A percentile compares a stretch with the other conserved stretches of the same genome.
Evolutionary conservation across 2,329 filamentous ascomycete species (phyloP).

Genomic region (Epichloe coenophiala): DNA sequence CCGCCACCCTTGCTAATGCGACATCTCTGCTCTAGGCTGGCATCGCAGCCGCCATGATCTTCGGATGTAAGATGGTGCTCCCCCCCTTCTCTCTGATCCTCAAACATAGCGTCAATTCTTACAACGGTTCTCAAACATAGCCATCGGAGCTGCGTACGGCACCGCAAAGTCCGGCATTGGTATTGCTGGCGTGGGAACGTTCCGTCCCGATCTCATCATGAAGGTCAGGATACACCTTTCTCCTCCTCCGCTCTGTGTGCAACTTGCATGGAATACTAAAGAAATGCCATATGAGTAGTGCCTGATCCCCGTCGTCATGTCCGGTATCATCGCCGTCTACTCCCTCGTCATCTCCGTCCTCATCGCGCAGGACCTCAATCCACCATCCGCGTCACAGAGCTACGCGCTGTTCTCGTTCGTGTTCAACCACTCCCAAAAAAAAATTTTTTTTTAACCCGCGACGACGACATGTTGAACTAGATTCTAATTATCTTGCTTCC

Average conservation of each 20-base stretch:
- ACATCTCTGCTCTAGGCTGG: constrained; percentile 40
- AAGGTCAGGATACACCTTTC: constrained; percentile 41
- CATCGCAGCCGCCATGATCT: constrained; percentile 71
- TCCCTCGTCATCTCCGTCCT: constrained; percentile 92
- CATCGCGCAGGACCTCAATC: constrained; percentile 78
- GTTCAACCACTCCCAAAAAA: background rate
- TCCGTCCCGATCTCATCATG: constrained; percentile 80
- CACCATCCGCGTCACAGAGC: constrained; percentile 43
- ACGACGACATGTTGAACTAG: background rate
- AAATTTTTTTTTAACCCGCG: no score
- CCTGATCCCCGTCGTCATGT: constrained; percentile 88
- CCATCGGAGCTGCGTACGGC: constrained; percentile 67
- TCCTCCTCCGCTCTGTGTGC: background rate
- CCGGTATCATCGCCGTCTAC: constrained; percentile 97
- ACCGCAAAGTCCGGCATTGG: constrained; percentile 82
- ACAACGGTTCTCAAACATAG: constrained; percentile 18
- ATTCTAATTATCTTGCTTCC: constrained; percentile 9
- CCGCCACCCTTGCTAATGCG: constrained; percentile 6
- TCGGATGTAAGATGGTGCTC: constrained; percentile 52
- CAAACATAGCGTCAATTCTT: constrained; percentile 2
- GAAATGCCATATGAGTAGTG: constrained; percentile 36
- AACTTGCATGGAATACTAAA: background rate
- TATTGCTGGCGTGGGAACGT: constrained; percentile 74
- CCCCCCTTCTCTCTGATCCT: background rate
- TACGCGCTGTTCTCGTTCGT: constrained; percentile 78